Conservation (phyloP, 805 yeast genomes). For the Grigorovia yakushimaensis region DNA sequence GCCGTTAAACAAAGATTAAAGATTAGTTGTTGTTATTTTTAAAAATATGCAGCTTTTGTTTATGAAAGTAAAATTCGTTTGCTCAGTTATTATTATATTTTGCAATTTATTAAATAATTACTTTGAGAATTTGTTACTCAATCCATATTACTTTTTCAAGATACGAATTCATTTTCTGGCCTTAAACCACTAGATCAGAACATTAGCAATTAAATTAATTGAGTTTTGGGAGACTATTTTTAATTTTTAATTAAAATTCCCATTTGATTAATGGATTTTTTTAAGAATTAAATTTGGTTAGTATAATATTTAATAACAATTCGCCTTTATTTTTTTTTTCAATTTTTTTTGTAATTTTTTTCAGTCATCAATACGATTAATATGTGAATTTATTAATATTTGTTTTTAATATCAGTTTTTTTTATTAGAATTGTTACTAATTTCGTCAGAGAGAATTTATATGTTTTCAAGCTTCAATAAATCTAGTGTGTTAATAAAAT, state of each 20-base stretch:
- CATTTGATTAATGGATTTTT: background rate
- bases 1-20: background rate
- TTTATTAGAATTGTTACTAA: background rate
- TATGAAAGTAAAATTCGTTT: constrained; percentile 1
- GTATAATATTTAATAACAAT: background rate
- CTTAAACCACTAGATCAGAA: background rate
- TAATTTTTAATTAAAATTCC: background rate
- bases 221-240: background rate
- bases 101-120: background rate
- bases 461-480: background rate
- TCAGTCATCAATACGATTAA: background rate
- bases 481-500: background rate
- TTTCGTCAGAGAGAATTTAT: background rate
- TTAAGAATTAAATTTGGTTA: background rate
- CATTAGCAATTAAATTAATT: background rate
- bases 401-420: background rate
- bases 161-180: background rate
- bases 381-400: background rate
- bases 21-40: no score
- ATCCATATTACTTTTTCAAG: no score
- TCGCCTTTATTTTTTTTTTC: background rate
- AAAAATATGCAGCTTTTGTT: background rate
- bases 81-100: background rate
- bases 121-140: no score
- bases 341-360: background rate